Percentiles rank a stretch among this genome's conserved stretches.
phyloP scores from a whole-genome alignment of 2,329 filamentous ascomycete species.

The Aspergillus melleus region DNA sequence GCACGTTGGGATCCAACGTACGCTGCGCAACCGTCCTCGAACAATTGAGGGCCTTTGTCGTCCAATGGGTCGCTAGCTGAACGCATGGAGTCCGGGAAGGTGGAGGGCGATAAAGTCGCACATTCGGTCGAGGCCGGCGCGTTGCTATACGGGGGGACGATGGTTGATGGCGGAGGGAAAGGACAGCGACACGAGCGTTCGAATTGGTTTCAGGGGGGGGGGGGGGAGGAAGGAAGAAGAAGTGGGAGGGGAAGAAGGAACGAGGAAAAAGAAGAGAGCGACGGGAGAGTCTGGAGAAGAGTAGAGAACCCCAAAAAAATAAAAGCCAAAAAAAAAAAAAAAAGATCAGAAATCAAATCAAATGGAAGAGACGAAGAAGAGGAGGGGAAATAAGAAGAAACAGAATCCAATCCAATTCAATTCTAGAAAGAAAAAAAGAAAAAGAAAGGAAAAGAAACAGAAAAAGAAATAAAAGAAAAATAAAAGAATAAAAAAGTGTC shows the following conservation, averaged over 20 bases:
- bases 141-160: conserved; percentile 13
- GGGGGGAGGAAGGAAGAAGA: conserved; percentile 13
- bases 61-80: conserved; percentile 35
- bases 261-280: conserved; percentile 9
- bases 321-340: neutral
- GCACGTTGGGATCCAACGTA: conserved; percentile 24
- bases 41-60: conserved; percentile 34
- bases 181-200: conserved; percentile 23
- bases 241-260: conserved; percentile 5
- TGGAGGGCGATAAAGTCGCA: conserved; percentile 31
- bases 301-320: neutral
- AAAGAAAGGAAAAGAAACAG: neutral
- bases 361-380: neutral
- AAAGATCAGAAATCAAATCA: neutral
- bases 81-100: conserved; percentile 40
- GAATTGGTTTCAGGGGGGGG: conserved; percentile 17
- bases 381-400: neutral
- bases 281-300: neutral
- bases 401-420: neutral
- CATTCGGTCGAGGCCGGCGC: conserved; percentile 36
- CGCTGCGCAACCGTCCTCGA: conserved; percentile 32
- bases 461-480: neutral
- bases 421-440: neutral
- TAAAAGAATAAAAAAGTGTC: neutral
- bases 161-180: conserved; percentile 15